Evolutionary conservation across 1,139 yeast species (phyloP).

Genomic region (Yamadazyma dendronema): DNA sequence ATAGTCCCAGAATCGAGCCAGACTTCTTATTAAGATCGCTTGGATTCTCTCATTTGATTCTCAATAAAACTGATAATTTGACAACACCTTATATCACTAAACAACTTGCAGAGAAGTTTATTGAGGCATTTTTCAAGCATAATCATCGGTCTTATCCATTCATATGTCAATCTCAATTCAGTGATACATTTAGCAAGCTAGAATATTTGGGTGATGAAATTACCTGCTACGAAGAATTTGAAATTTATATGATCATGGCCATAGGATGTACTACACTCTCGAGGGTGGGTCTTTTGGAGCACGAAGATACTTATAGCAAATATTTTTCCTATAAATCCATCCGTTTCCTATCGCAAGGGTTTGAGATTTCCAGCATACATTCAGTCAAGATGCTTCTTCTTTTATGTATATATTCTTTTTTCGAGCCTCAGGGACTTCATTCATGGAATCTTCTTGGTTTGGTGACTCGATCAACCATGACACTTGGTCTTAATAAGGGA

Average conservation of each 20-base stretch:
- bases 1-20: too few relatives aligned
- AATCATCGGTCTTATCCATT: conserved; percentile 45
- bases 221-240: conserved; percentile 19
- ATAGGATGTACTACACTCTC: conserved; percentile 48
- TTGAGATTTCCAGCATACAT: conserved; percentile 27
- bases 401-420: conserved; percentile 44
- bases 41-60: conserved; percentile 9
- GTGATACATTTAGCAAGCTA: conserved; percentile 21
- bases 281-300: conserved; percentile 32
- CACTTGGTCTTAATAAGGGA: conserved; percentile 43
- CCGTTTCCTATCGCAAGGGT: conserved; percentile 17
- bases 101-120: conserved; percentile 11
- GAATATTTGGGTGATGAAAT: conserved; percentile 6
- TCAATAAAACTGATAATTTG: conserved; percentile 2
- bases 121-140: conserved; percentile 40
- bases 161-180: conserved; percentile 35
- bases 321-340: conserved; percentile 8
- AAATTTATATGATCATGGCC: conserved; percentile 48
- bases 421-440: conserved; percentile 42
- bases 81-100: conserved; percentile 6
- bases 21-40: conserved; percentile 8
- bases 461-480: conserved; percentile 38
- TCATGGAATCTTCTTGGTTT: conserved; percentile 51
- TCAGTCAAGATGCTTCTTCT: conserved; percentile 38
- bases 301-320: conserved; percentile 25